Percentiles rank a stretch among this genome's conserved stretches.
phyloP scores from a whole-genome alignment of 768 basidiomycete species.

The Obba rivulosa region DNA sequence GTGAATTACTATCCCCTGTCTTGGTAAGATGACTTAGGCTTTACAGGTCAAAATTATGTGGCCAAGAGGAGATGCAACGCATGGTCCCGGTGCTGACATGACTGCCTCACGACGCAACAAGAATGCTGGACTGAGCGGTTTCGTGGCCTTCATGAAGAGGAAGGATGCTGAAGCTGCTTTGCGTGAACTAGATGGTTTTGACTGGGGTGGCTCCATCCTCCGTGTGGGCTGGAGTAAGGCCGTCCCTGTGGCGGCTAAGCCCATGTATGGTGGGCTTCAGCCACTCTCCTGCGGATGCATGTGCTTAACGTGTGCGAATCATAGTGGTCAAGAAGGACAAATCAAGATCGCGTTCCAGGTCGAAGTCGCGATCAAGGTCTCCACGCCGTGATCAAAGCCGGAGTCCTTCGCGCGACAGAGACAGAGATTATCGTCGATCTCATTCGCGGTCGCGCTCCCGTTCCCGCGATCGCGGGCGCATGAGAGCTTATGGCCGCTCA shows the following conservation, averaged over 20 bases:
- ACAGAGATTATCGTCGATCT: slow-evolving; percentile 31
- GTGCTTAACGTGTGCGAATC: not conserved
- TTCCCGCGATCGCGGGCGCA: slow-evolving; percentile 27
- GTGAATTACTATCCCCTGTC: slow-evolving; percentile 18
- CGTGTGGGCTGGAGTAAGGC: slow-evolving; percentile 98
- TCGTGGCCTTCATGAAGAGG: slow-evolving; percentile 95
- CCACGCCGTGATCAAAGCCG: slow-evolving; percentile 26
- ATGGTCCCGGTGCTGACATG: slow-evolving; percentile 72
- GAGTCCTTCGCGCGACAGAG: slow-evolving; percentile 29
- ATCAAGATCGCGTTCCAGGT: slow-evolving; percentile 6
- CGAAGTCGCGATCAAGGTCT: slow-evolving; percentile 23
- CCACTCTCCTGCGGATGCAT: not conserved
- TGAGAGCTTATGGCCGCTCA: slow-evolving; percentile 13
- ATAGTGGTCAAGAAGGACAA: slow-evolving; percentile 4
- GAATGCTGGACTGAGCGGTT: slow-evolving; percentile 82
- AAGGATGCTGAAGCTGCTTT: slow-evolving; percentile 87
- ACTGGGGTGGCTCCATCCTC: slow-evolving; percentile 88
- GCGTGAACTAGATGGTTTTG: slow-evolving; percentile 85
- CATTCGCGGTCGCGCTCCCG: slow-evolving; percentile 35
- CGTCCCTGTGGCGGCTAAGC: slow-evolving; percentile 75
- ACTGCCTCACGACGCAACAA: slow-evolving; percentile 64
- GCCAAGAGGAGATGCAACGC: slow-evolving; percentile 77
- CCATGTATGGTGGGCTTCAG: slow-evolving; percentile 65
- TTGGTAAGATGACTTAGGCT: slow-evolving; percentile 3
- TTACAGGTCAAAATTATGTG: slow-evolving; percentile 94